Evolutionary conservation across 176 grass and related monocot species (phyloP).

Genomic region (Triticum turgidum): DNA sequence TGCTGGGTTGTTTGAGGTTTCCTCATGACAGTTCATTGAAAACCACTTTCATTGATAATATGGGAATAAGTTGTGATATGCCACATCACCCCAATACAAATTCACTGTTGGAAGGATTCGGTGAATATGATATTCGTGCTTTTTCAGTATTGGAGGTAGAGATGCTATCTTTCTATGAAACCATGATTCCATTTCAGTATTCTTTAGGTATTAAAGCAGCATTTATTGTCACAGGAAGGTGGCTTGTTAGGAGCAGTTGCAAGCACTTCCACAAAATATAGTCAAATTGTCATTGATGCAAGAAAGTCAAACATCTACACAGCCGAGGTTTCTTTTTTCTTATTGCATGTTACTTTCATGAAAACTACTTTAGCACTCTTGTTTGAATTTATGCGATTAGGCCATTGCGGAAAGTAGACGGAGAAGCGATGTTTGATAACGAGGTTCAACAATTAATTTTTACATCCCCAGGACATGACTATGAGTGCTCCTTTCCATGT

Average conservation of each 20-base stretch:
- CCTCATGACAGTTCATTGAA: slow-evolving; percentile 63
- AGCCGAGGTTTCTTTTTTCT: slow-evolving; percentile 51
- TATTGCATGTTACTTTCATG: background rate
- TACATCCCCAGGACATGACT: too few relatives aligned
- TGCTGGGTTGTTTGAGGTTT: slow-evolving; percentile 92
- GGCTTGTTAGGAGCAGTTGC: slow-evolving; percentile 59
- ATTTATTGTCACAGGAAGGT: slow-evolving; percentile 58
- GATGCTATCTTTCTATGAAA: slow-evolving; percentile 19
- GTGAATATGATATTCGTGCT: slow-evolving; percentile 85
- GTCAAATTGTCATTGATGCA: slow-evolving; percentile 75
- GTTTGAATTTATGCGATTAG: too few relatives aligned
- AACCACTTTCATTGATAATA: slow-evolving; percentile 71
- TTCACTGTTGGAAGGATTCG: slow-evolving; percentile 85
- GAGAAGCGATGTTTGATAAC: too few relatives aligned
- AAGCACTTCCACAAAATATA: slow-evolving; percentile 68
- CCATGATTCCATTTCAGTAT: slow-evolving; percentile 29
- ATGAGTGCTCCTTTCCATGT: too few relatives aligned
- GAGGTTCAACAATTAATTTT: too few relatives aligned
- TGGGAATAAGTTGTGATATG: slow-evolving; percentile 69
- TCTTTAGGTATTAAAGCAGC: slow-evolving; percentile 25
- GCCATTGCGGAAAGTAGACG: too few relatives aligned
- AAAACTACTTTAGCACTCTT: background rate
- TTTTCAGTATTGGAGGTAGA: slow-evolving; percentile 89
- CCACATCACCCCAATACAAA: slow-evolving; percentile 67
- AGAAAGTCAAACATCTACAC: slow-evolving; percentile 72